phyloP scores from a whole-genome alignment of 208 protist species.

The Endotrypanum monterogeii region DNA sequence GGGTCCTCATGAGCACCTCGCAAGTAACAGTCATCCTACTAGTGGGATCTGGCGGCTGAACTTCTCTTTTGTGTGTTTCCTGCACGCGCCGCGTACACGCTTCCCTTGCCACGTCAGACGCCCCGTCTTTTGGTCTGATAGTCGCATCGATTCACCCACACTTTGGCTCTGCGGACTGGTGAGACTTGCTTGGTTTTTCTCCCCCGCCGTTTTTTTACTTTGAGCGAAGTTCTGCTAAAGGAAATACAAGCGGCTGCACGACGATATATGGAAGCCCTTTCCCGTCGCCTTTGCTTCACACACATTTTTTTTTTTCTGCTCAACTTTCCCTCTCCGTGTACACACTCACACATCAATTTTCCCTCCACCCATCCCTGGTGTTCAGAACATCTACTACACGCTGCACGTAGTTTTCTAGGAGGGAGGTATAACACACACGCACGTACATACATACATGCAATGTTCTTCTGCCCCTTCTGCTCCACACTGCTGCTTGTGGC shows the following conservation, averaged over 20 bases:
- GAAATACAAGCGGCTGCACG: background rate
- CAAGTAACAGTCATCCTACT: too few species aligned
- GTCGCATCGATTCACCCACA: too few species aligned
- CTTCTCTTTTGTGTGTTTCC: too few species aligned
- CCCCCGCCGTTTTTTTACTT: too few species aligned
- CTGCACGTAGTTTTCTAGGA: background rate
- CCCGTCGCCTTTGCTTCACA: background rate
- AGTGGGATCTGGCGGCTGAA: too few species aligned
- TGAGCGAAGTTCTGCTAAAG: background rate
- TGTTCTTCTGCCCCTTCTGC: slow-evolving; percentile 93
- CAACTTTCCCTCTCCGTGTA: background rate
- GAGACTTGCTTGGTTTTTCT: too few species aligned
- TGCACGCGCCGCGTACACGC: too few species aligned
- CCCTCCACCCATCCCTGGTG: background rate
- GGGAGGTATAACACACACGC: background rate
- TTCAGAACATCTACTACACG: background rate
- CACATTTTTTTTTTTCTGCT: background rate
- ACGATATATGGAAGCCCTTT: background rate
- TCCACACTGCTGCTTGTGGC: slow-evolving; percentile 80
- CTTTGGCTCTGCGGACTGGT: too few species aligned
- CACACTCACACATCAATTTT: background rate
- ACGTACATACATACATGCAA: slow-evolving; percentile 17
- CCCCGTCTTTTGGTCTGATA: too few species aligned
- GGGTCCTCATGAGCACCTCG: too few species aligned
- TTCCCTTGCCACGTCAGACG: too few species aligned